These are phyloP conservation scores for Xylaria curta DNA, from an alignment of 495 filamentous ascomycete genomes.

Conservation along the genomic window DNA sequence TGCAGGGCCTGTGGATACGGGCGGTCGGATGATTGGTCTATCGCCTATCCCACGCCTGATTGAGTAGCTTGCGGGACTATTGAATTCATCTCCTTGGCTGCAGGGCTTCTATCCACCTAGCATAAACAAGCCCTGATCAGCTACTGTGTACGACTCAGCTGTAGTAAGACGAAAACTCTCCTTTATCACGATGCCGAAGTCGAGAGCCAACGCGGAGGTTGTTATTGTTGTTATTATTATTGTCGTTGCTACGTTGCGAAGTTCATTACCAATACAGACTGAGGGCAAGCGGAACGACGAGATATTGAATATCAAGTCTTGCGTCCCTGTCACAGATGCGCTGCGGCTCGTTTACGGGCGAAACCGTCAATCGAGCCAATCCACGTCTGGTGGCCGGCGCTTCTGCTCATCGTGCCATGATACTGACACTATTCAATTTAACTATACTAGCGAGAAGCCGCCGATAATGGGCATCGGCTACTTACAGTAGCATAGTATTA, in stretches of 20 bases:
- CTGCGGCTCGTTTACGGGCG: neutral
- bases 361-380: neutral
- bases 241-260: neutral
- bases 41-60: neutral
- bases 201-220: neutral
- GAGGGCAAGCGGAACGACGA: neutral
- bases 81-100: conserved; percentile 7
- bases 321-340: neutral
- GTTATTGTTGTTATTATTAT: no score
- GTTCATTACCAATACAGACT: neutral
- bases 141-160: neutral
- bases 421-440: neutral
- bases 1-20: conserved; percentile 2
- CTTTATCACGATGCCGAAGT: neutral
- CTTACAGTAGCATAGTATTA: neutral
- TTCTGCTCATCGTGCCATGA: neutral
- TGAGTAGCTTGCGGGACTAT: conserved; percentile 1
- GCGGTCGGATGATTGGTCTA: neutral
- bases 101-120: neutral
- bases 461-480: neutral
- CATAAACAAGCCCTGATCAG: neutral
- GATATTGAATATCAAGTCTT: neutral
- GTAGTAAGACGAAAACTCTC: conserved; percentile 12
- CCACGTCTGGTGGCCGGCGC: neutral
- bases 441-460: neutral